Percentiles rank a stretch among this genome's conserved stretches.
These are phyloP conservation scores for Dryas integrifolia DNA, from an alignment of 331 rosid genomes.

Conservation along the genomic window DNA sequence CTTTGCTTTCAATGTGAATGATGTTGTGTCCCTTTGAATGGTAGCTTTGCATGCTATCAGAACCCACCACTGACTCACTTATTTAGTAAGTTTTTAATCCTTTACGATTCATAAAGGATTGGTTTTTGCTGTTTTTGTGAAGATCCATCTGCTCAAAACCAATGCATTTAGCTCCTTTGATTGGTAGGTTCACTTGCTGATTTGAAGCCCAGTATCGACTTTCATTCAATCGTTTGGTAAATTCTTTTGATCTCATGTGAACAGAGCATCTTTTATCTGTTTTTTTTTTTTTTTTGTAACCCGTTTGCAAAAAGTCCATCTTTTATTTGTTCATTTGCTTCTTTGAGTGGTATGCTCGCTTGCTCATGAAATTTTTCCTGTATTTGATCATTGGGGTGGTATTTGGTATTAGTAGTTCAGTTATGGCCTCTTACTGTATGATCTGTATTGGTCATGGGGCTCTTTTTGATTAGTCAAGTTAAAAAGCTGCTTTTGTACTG, in stretches of 20 bases:
- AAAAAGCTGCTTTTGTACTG: background rate
- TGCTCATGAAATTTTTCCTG: background rate
- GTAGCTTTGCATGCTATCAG: conserved; percentile 29
- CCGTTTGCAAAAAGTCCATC: conserved; percentile 2
- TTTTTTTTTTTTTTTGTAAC: background rate
- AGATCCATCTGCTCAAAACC: conserved; percentile 26
- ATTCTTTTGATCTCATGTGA: conserved; percentile 30
- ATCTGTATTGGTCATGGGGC: background rate
- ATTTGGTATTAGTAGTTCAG: conserved; percentile 19
- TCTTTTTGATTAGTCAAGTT: background rate
- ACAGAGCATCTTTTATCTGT: background rate
- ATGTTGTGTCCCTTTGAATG: conserved; percentile 16
- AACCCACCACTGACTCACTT: conserved; percentile 21
- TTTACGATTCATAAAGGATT: conserved; percentile 22
- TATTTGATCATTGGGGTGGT: conserved; percentile 12
- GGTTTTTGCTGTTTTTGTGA: conserved; percentile 24
- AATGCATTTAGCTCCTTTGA: conserved; percentile 31
- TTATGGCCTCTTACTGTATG: conserved; percentile 19
- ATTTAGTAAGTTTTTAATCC: conserved; percentile 45
- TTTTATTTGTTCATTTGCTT: background rate
- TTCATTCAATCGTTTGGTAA: conserved; percentile 23
- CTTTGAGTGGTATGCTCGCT: background rate
- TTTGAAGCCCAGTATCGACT: conserved; percentile 7
- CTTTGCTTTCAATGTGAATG: conserved; percentile 32
- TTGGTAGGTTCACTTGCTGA: conserved; percentile 32